phyloP scores from a whole-genome alignment of 768 basidiomycete species.

The Mycena metata region DNA sequence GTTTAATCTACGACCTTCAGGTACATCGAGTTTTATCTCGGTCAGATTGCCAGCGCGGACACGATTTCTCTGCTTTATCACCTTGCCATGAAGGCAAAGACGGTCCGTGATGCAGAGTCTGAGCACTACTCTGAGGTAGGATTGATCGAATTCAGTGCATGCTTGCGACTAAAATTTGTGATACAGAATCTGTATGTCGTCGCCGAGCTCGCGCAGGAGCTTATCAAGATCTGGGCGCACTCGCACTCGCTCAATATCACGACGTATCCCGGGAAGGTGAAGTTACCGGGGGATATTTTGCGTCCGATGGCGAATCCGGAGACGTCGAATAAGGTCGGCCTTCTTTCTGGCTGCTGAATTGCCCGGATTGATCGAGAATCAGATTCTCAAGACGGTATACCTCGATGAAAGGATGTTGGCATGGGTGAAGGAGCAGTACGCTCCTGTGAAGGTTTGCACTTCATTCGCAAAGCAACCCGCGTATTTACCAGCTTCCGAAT shows the following conservation, averaged over 20 bases:
- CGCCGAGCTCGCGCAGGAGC: conserved; percentile 89
- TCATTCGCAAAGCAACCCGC: background rate
- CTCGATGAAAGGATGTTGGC: conserved; percentile 69
- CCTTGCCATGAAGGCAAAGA: conserved; percentile 86
- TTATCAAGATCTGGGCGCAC: conserved; percentile 81
- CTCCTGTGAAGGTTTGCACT: conserved; percentile 51
- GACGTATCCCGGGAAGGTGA: conserved; percentile 85
- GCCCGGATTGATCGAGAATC: background rate
- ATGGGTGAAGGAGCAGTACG: conserved; percentile 69
- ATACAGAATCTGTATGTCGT: conserved; percentile 87
- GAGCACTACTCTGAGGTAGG: conserved; percentile 78
- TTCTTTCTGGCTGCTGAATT: background rate
- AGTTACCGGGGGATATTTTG: conserved; percentile 87
- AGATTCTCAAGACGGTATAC: conserved; percentile 80
- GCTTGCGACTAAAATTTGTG: background rate
- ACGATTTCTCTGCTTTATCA: conserved; percentile 89
- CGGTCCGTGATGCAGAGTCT: conserved; percentile 84
- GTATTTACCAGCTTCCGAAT: background rate
- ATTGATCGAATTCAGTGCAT: background rate
- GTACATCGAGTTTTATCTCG: conserved; percentile 91
- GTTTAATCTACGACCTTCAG: conserved; percentile 53
- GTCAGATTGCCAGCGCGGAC: conserved; percentile 80
- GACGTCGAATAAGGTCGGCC: conserved; percentile 69
- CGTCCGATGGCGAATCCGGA: conserved; percentile 76
- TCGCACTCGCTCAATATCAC: conserved; percentile 79